A percentile compares a stretch with the other conserved stretches of the same genome.
Conservation (phyloP, 371 early-diverging fungal species). For the Actinomucor elegans region DNA sequence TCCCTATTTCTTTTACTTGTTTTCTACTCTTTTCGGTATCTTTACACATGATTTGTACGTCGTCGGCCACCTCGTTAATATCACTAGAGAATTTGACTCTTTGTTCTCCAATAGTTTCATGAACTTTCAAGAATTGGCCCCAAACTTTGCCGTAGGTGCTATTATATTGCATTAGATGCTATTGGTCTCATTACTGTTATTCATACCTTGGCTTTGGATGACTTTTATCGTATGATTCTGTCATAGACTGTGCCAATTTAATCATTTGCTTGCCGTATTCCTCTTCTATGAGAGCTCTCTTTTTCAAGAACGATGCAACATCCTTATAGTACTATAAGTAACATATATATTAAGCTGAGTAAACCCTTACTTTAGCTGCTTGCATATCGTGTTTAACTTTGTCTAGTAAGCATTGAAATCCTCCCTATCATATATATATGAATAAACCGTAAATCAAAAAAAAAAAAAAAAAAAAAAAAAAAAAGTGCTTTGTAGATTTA, state of each 20-base stretch:
- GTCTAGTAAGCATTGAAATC: constrained; percentile 41
- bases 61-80: constrained; percentile 68
- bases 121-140: constrained; percentile 60
- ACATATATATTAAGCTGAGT: too few species aligned
- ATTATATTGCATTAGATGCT: neutral
- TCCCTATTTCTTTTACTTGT: constrained; percentile 74
- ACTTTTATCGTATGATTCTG: constrained; percentile 36
- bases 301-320: constrained; percentile 44
- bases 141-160: constrained; percentile 59
- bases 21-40: constrained; percentile 79
- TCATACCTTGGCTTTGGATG: constrained; percentile 39
- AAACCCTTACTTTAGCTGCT: constrained; percentile 39
- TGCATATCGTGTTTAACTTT: constrained; percentile 47
- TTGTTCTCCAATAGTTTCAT: constrained; percentile 71
- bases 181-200: neutral
- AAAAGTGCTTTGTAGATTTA: constrained; percentile 1
- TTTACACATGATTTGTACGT: constrained; percentile 65
- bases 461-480: too few species aligned
- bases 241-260: constrained; percentile 37
- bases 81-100: constrained; percentile 59
- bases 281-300: constrained; percentile 56
- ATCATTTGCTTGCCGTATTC: constrained; percentile 54
- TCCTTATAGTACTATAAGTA: too few species aligned
- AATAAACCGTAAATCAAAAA: too few species aligned
- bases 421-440: too few species aligned